phyloP scores from a whole-genome alignment of 2,329 filamentous ascomycete species.

The Fusarium robinianum region DNA sequence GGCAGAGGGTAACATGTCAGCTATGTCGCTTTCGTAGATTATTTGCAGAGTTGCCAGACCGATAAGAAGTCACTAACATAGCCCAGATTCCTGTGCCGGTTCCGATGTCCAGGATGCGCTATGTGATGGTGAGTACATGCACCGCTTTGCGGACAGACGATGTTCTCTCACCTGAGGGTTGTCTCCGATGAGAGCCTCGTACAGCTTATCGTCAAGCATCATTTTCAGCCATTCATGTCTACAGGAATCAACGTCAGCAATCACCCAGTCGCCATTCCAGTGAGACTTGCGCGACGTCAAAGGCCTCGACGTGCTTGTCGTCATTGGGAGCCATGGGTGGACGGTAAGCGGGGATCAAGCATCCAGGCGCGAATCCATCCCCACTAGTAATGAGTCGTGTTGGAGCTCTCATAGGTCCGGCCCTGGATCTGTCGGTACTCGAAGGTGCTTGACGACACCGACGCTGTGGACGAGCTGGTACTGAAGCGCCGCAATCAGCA shows the following conservation, averaged over 20 bases:
- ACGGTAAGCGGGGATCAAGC: neutral
- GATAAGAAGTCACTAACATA: too few species aligned
- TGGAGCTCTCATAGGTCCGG: constrained; percentile 15
- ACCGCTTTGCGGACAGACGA: too few species aligned
- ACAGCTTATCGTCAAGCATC: neutral
- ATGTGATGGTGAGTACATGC: neutral
- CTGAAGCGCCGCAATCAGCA: neutral
- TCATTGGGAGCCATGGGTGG: constrained; percentile 18
- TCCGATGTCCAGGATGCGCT: neutral
- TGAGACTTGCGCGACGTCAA: constrained; percentile 16
- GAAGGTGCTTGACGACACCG: constrained; percentile 11
- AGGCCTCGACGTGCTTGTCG: constrained; percentile 22
- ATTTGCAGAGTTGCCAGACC: too few species aligned
- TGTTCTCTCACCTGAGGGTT: neutral
- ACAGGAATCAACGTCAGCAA: neutral
- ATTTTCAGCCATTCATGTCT: constrained; percentile 26
- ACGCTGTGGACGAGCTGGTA: constrained; percentile 14
- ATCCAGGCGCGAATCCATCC: fast-evolving
- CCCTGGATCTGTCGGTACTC: constrained; percentile 25
- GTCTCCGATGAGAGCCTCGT: neutral
- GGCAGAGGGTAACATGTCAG: neutral
- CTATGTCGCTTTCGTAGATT: neutral
- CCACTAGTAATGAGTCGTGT: constrained; percentile 24
- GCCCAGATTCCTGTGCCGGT: neutral
- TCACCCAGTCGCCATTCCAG: too few species aligned